A percentile compares a stretch with the other conserved stretches of the same genome.
Evolutionary conservation across 352 stramenopile species (phyloP).

Genomic region (Pythium myriotylum): DNA sequence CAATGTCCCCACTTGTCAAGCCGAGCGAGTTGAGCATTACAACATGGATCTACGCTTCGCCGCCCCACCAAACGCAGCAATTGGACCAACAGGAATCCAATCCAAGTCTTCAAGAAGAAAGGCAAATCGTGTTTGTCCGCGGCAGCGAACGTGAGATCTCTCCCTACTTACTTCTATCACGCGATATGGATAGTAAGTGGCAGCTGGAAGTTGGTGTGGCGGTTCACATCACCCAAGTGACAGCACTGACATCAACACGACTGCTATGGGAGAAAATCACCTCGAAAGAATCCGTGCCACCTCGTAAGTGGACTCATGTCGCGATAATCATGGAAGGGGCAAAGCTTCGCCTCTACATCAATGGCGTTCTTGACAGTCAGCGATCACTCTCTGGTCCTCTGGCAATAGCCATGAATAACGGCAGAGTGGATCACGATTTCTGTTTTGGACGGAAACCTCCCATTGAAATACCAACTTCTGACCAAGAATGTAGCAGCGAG

Average conservation of each 20-base stretch:
- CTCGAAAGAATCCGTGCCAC: conserved; percentile 73
- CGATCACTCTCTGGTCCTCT: conserved; percentile 50
- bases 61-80: too few species aligned
- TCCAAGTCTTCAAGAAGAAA: conserved; percentile 23
- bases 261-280: conserved; percentile 60
- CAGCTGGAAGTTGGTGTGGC: conserved; percentile 65
- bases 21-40: conserved; percentile 88
- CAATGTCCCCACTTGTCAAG: conserved; percentile 66
- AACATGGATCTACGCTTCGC: conserved; percentile 75
- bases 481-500: too few species aligned
- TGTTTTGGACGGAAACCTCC: conserved; percentile 47
- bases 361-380: conserved; percentile 87
- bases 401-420: conserved; percentile 29
- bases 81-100: too few species aligned
- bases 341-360: conserved; percentile 91
- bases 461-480: neutral
- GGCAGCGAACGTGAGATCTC: conserved; percentile 60
- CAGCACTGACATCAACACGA: conserved; percentile 1
- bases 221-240: neutral
- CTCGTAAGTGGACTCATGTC: conserved; percentile 82
- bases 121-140: conserved; percentile 73
- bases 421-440: conserved; percentile 49
- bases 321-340: conserved; percentile 81
- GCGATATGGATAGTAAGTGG: conserved; percentile 47
- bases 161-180: conserved; percentile 58